Base-by-base conservation (phyloP, 441 rosid species). In the Euphorbia neoarborescens region DNA sequence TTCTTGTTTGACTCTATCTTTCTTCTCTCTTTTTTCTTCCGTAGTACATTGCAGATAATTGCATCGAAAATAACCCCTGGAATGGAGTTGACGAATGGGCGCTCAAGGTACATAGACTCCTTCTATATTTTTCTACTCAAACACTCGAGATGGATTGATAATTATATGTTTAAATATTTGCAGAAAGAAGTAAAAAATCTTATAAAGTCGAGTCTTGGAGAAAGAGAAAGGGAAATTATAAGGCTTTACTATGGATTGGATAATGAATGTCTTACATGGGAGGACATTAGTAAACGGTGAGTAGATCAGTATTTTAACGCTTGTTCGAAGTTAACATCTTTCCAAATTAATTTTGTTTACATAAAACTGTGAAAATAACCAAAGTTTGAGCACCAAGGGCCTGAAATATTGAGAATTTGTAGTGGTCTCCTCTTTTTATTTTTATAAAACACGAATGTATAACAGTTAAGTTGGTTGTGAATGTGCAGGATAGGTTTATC, bases 221-320 rank as follows among this genome's bases (percentile, higher is more conserved):
- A 82, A 76, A 82, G 99, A 20, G 99, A 94, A 70, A 81, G 78
- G 78, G 94, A 94, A 75, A 94, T 94, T 27, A 83, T 94, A 42
- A 87, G 96, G 37, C 90, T 92, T 66, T 92, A 92, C 81, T 79
- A 91, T 56, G 97, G 97, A 62, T 80, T 90, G 35, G 94, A 84
- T 77, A 81, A 82, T 10, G 89, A 84, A 87, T 78, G 87, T 78
- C 96, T 92, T 74, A 89, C 97, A 30, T 89, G 97, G 96, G 97
- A 94, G 82, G 97, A 94, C 75, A 94, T 94, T 58, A 91, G 99
- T 70, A 94, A 90, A 77, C 87, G 91, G 97, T 92, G 72, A 83
- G 86, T 74, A 4, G 38, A 22, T 56, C 13, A 19, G 34, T 32
- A 32, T 32, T 32, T 32, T 32, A 2, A 32, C 34, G 4, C 34